Percentiles rank a stretch among this genome's conserved stretches.
phyloP scores from a whole-genome alignment of 768 basidiomycete species.

The Mycena sanguinolenta region DNA sequence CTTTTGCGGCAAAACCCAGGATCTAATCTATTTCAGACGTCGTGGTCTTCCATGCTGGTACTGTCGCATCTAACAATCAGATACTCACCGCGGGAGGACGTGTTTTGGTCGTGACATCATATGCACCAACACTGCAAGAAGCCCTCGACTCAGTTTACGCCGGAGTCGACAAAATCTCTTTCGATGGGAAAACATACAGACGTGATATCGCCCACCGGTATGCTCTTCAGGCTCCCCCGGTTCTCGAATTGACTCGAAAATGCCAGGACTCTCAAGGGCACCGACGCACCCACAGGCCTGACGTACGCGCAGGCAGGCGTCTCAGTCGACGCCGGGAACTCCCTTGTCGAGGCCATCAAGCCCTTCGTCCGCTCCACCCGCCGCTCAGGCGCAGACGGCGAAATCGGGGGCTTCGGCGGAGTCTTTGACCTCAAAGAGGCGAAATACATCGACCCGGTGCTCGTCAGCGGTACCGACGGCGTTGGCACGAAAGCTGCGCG shows the following conservation, averaged over 20 bases:
- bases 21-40: conserved; percentile 65
- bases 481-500: conserved; percentile 96
- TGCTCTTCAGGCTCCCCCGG: no score
- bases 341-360: conserved; percentile 94
- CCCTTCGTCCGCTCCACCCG: conserved; percentile 91
- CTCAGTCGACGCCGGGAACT: conserved; percentile 95
- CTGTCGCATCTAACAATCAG: conserved; percentile 62
- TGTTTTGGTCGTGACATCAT: conserved; percentile 89
- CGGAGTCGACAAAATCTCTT: conserved; percentile 82
- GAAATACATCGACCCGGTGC: conserved; percentile 89
- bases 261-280: conserved; percentile 69
- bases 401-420: conserved; percentile 98
- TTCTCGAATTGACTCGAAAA: conserved; percentile 25
- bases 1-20: conserved; percentile 32
- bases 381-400: conserved; percentile 87
- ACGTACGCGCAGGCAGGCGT: conserved; percentile 98
- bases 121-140: conserved; percentile 77
- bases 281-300: conserved; percentile 57
- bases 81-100: conserved; percentile 93
- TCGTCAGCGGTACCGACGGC: conserved; percentile 97
- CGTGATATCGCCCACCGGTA: conserved; percentile 94
- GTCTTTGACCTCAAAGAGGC: conserved; percentile 93
- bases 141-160: conserved; percentile 87
- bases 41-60: conserved; percentile 95
- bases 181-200: conserved; percentile 91